A percentile compares a stretch with the other conserved stretches of the same genome.
These are phyloP conservation scores for Kuraishia molischiana DNA, from an alignment of 805 yeast genomes.

Conservation along the genomic window DNA sequence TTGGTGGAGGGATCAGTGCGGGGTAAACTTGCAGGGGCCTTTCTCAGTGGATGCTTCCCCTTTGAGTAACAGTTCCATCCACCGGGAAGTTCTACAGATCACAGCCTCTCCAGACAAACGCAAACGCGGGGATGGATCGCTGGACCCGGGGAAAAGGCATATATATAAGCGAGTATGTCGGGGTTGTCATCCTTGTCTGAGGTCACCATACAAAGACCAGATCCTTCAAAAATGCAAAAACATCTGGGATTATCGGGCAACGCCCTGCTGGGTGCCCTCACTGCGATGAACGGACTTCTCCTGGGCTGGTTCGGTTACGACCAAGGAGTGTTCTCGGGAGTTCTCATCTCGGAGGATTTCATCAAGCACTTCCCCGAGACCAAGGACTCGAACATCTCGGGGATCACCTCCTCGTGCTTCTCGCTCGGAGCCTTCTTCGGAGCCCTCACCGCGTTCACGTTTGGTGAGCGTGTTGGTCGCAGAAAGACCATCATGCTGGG, in stretches of 20 bases:
- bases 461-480: constrained; percentile 50
- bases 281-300: constrained; percentile 5
- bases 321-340: constrained; percentile 7
- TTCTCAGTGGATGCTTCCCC: too few species aligned
- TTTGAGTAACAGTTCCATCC: too few species aligned
- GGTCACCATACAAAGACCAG: too few species aligned
- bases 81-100: too few species aligned
- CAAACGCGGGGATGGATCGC: too few species aligned
- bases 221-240: constrained; percentile 4
- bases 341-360: constrained; percentile 8
- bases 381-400: constrained; percentile 1
- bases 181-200: too few species aligned
- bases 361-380: constrained; percentile 1
- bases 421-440: constrained; percentile 53
- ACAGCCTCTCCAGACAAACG: too few species aligned
- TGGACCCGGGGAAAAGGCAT: too few species aligned
- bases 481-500: constrained; percentile 41
- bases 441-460: constrained; percentile 39
- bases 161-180: too few species aligned
- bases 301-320: constrained; percentile 9
- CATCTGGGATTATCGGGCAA: constrained; percentile 6
- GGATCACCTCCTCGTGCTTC: constrained; percentile 14
- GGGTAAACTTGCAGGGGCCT: too few species aligned
- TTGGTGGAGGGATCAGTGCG: too few species aligned
- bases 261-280: constrained; percentile 3